Evolutionary conservation across 2,329 filamentous ascomycete genomes (phyloP).

Genomic region (Alternaria infectoria): DNA sequence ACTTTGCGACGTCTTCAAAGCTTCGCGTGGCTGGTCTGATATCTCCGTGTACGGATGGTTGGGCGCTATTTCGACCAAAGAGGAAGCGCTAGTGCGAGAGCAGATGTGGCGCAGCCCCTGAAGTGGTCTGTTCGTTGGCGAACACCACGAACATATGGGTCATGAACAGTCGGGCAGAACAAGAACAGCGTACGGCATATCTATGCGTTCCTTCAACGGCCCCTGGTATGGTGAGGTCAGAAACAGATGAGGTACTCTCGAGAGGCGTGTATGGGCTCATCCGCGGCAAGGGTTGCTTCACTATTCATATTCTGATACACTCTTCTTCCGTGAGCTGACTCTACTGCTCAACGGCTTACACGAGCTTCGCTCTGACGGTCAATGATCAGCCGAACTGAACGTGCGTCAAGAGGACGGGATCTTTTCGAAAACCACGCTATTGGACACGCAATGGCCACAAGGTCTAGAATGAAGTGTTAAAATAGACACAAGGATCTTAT

Average conservation of each 20-base stretch:
- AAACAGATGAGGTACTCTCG: too few species aligned
- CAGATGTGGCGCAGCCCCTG: conserved; percentile 14
- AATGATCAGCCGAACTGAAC: neutral
- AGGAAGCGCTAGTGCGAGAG: conserved; percentile 2
- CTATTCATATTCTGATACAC: neutral
- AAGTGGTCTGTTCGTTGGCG: conserved; percentile 16
- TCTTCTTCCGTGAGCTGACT: neutral
- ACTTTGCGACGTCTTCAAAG: neutral
- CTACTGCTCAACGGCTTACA: neutral
- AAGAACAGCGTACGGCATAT: neutral
- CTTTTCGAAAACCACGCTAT: conserved; percentile 12
- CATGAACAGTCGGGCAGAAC: neutral
- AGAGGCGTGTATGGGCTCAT: neutral
- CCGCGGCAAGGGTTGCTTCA: neutral
- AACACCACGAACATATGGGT: conserved; percentile 1
- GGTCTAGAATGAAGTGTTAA: conserved; percentile 10
- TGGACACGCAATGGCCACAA: conserved; percentile 1
- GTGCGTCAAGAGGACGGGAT: neutral
- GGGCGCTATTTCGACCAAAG: neutral
- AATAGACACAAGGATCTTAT: neutral
- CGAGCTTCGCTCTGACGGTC: neutral
- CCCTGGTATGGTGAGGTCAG: neutral
- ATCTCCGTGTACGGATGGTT: neutral
- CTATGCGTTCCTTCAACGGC: neutral
- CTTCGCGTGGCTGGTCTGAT: neutral